phyloP scores from a whole-genome alignment of 495 filamentous ascomycete genomes.

The Neurospora hispaniola region DNA sequence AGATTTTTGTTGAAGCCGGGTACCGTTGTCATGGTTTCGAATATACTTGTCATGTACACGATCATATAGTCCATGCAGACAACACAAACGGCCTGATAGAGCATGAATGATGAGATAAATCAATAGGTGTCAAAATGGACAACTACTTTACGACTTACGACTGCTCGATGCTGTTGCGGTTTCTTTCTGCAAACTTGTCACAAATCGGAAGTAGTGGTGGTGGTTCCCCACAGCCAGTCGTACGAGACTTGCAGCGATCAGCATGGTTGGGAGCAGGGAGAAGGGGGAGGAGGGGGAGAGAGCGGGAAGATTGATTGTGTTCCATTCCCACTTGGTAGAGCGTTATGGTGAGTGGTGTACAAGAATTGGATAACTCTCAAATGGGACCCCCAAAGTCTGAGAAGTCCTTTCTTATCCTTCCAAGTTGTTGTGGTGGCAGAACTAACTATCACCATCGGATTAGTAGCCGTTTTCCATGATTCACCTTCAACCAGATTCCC shows the following conservation, averaged over 20 bases:
- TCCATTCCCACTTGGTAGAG: not conserved
- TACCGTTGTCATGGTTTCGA: not conserved
- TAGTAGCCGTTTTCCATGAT: not conserved
- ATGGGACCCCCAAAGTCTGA: not conserved
- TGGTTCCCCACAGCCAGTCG: constrained; percentile 2
- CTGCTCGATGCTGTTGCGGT: not conserved
- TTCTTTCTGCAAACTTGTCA: not conserved
- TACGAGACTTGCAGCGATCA: constrained; percentile 16
- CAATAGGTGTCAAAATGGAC: not conserved
- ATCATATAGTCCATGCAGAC: not conserved
- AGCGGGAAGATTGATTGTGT: not conserved
- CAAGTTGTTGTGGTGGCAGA: not conserved
- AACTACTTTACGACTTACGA: not conserved
- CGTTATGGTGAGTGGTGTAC: not conserved
- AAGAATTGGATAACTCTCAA: not conserved
- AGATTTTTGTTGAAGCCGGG: not conserved
- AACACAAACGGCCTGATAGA: not conserved
- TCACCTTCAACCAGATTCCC: too few species aligned
- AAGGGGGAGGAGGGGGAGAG: not conserved
- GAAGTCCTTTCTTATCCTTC: not conserved
- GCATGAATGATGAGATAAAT: not conserved
- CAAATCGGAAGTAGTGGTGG: not conserved
- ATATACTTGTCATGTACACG: not conserved
- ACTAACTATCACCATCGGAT: not conserved
- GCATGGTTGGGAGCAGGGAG: not conserved